Evolutionary conservation across 495 filamentous ascomycete species (phyloP), one percentile per base, ranked within the genome.

Genomic region (Barbatosphaeria neglecta): DNA sequence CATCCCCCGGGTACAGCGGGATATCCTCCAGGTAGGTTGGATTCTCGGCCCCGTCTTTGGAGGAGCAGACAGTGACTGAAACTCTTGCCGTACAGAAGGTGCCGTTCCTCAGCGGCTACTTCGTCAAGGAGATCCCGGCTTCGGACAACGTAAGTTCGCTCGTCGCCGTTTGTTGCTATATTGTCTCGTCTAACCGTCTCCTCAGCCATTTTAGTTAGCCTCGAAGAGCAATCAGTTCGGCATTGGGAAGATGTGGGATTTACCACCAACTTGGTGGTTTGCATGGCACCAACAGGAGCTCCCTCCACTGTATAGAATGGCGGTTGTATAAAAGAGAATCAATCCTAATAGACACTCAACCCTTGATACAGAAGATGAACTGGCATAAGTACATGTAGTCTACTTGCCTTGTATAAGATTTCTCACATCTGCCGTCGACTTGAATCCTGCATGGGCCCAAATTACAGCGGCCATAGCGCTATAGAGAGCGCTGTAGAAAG

Each of bases 71-170:
- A n/a, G 11, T 20, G 37, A 35, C 57, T 61, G 22, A 64, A 4
- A n/a, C 9, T 35, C 31, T 53, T 17, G 6, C 10, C 28, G 52
- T 59, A 52, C 47, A 79, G 68, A 76, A 74, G 56, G 42, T 81
- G 11, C 78, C 78, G 25, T 48, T 75, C 45, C 41, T 81, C 33
- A 69, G 67, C 24, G 44, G 55, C 27, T 64, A 66, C 59, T 82
- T 66, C 53, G 46, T 62, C 49, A 58, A 67, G 41, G 64, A 78
- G 61, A 61, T 77, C 48, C 67, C 74, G 22, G 68, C 78, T 17
- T 75, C 77, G 44, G 78, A 82, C 62, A 81, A 79, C 59, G 70
- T 73, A 31, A 65, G 70, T 51, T 23, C 25, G 4, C 35, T 11
- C 18, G 23, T 2, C 19, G 3, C 2, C 13, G 6, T 41, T 22